Evolutionary conservation across 192 early-diverging fungal genomes (phyloP).

Genomic region (Coemansia sp.): DNA sequence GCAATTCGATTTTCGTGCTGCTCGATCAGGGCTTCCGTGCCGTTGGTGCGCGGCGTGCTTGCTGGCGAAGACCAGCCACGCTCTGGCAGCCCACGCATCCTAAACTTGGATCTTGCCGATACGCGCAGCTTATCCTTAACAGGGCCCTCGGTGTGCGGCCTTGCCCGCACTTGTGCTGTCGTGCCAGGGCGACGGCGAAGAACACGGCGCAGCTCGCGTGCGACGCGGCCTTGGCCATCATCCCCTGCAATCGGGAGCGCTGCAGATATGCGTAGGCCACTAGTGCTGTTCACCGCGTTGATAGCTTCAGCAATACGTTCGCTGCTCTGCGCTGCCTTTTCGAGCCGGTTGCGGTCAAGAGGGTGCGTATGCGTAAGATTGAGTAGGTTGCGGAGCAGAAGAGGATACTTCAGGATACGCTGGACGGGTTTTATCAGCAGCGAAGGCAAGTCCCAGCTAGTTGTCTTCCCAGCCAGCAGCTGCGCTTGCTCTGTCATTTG

Average conservation of each 20-base stretch:
- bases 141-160: slow-evolving; percentile 22
- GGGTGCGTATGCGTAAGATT: slow-evolving; percentile 38
- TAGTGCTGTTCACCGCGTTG: slow-evolving; percentile 31
- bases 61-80: neutral
- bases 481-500: slow-evolving; percentile 38
- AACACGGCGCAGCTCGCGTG: slow-evolving; percentile 47
- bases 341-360: slow-evolving; percentile 33
- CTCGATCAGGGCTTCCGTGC: slow-evolving; percentile 40
- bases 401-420: slow-evolving; percentile 94
- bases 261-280: slow-evolving; percentile 41
- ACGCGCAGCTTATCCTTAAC: slow-evolving; percentile 19
- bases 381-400: slow-evolving; percentile 65
- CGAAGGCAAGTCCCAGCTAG: slow-evolving; percentile 88
- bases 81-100: slow-evolving; percentile 3
- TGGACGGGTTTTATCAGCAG: slow-evolving; percentile 96
- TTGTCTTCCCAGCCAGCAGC: slow-evolving; percentile 59
- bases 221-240: slow-evolving; percentile 41
- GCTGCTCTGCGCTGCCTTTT: slow-evolving; percentile 37
- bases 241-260: slow-evolving; percentile 19
- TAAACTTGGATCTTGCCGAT: slow-evolving; percentile 18
- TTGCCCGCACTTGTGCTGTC: slow-evolving; percentile 18
- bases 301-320: slow-evolving; percentile 50
- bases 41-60: slow-evolving; percentile 17
- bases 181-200: slow-evolving; percentile 42
- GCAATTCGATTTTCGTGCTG: slow-evolving; percentile 45